Evolutionary conservation across 176 grass and related monocot genomes (phyloP).

Genomic region (Aegilops sharonensis): DNA sequence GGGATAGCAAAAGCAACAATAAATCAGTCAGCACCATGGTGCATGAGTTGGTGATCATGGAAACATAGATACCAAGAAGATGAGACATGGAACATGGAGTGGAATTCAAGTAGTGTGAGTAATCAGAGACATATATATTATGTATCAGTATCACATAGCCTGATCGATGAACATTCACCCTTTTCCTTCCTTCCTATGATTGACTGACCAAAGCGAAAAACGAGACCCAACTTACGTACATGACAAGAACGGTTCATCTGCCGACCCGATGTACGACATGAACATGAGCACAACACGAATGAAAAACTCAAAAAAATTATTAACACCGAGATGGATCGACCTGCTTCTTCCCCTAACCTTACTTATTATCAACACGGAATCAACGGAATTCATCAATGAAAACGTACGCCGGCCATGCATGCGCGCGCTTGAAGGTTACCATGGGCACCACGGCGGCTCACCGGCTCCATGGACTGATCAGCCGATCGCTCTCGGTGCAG

Average conservation of each 20-base stretch:
- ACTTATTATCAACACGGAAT: slow-evolving; percentile 34
- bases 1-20: background rate
- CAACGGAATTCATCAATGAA: background rate
- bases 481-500: background rate
- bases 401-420: background rate
- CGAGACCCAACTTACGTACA: background rate
- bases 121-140: background rate
- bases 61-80: background rate
- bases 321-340: background rate
- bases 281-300: slow-evolving; percentile 31
- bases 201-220: background rate
- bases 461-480: background rate
- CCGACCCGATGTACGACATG: background rate
- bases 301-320: background rate
- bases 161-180: background rate
- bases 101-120: slow-evolving; percentile 8
- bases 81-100: background rate
- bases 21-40: too few species aligned
- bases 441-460: background rate
- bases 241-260: slow-evolving; percentile 22
- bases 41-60: background rate
- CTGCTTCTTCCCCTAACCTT: slow-evolving; percentile 27
- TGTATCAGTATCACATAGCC: background rate
- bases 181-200: background rate
- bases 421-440: background rate